Conservation (phyloP, 495 filamentous ascomycete genomes). For the Tuber microsphaerosporum region DNA sequence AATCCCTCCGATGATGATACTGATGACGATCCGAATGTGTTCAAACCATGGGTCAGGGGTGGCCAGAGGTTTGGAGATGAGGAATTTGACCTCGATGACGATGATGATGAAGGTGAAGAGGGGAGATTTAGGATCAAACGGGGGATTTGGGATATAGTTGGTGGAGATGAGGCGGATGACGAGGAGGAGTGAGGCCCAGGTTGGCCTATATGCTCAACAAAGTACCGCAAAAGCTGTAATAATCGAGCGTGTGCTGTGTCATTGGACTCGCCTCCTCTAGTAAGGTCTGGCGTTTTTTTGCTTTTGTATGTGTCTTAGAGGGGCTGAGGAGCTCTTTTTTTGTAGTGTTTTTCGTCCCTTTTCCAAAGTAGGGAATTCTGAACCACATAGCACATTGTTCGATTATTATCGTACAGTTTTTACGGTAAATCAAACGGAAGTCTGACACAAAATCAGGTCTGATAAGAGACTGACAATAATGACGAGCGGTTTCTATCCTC, state of each 20-base stretch:
- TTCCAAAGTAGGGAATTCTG: too few species aligned
- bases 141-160: background rate
- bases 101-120: constrained; percentile 33
- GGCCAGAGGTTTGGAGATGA: constrained; percentile 38
- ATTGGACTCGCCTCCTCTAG: too few species aligned
- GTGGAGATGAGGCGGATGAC: constrained; percentile 22
- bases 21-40: constrained; percentile 26
- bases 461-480: background rate
- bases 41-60: constrained; percentile 16
- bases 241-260: too few species aligned
- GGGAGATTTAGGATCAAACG: background rate
- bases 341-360: too few species aligned
- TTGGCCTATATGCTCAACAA: background rate
- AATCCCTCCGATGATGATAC: constrained; percentile 22
- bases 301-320: too few species aligned
- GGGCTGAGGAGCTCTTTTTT: too few species aligned
- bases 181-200: constrained; percentile 10
- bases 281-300: too few species aligned
- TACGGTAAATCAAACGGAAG: constrained; percentile 12
- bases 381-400: too few species aligned
- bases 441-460: constrained; percentile 9
- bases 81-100: constrained; percentile 35
- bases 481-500: background rate
- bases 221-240: too few species aligned
- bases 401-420: too few species aligned